Conservation (phyloP, 495 filamentous ascomycete genomes). For the Elasticomyces elasticus region DNA sequence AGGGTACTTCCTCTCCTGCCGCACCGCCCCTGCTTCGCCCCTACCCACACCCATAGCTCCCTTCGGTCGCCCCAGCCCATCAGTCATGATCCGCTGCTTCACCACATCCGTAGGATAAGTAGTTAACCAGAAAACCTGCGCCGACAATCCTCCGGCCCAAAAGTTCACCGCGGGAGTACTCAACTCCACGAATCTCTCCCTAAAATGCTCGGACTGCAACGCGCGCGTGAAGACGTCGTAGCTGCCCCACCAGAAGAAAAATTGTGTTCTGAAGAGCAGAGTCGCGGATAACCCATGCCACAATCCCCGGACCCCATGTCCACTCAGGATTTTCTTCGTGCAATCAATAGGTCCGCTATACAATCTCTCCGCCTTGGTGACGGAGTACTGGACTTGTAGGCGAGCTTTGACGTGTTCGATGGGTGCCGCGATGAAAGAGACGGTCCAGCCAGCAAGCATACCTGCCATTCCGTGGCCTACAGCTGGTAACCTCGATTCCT, state of each 20-base stretch:
- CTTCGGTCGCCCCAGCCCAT: constrained; percentile 63
- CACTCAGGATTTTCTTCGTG: constrained; percentile 49
- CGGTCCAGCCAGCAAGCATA: constrained; percentile 76
- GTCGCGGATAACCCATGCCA: constrained; percentile 82
- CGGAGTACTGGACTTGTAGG: constrained; percentile 83
- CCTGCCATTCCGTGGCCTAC: constrained; percentile 81
- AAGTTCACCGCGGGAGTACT: constrained; percentile 81
- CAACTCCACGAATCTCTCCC: constrained; percentile 48
- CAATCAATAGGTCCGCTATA: constrained; percentile 87
- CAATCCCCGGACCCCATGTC: constrained; percentile 66
- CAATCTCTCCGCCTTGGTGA: constrained; percentile 58
- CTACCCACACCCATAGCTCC: too few species aligned
- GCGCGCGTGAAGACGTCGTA: constrained; percentile 73
- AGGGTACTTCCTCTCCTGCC: constrained; percentile 55
- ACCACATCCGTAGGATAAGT: constrained; percentile 91
- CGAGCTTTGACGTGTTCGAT: constrained; percentile 94
- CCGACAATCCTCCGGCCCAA: constrained; percentile 88
- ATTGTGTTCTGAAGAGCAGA: constrained; percentile 79
- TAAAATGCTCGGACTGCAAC: too few species aligned
- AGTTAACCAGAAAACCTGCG: constrained; percentile 88
- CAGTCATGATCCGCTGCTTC: constrained; percentile 97
- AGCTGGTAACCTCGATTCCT: constrained; percentile 49
- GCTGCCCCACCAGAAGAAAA: constrained; percentile 95
- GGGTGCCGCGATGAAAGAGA: constrained; percentile 83
- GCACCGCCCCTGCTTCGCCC: too few species aligned